Base-by-base conservation (phyloP, 441 rosid species). In the Brassica hybrid region DNA sequence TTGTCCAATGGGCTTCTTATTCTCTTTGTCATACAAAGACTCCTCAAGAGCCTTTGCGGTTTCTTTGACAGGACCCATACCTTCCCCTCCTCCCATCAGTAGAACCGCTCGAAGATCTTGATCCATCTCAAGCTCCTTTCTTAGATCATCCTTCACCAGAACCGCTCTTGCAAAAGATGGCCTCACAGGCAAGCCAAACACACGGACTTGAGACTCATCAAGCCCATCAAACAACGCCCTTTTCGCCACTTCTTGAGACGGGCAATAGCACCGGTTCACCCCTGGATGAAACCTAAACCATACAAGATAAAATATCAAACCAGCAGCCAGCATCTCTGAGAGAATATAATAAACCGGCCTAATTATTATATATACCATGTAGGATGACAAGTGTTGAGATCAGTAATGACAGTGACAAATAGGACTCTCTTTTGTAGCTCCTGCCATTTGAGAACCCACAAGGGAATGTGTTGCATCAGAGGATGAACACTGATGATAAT, bases 11-110 rank as follows among this genome's bases (percentile, higher is more conserved):
- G 97, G 94, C 73, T 84, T 85, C 65, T 71, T 75, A 13, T 65
- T 80, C 58, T 84, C 87, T 60, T 67, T 82, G 73, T 94, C 86
- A 56, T 82, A 84, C 71, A 96, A 85, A 0, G 90, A 84, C 71
- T 86, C 86, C 36, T 87, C 95, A 8, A 96, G 88, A 63, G 96
- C 93, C 34, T 70, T 71, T 0, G 99, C 97, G 10, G 98, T 96
- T 92, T 89, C 86, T 91, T 85, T 83, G 27, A 96, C 97, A 17
- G 99, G 99, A 8, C 99, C 99, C 99, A 96, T 94, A 48, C 99
- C 99, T 84, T 96, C 99, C 32, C 94, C 97, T 59, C 99, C 99
- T 78, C 99, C 99, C 98, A 96, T 96, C 65, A 96, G 85, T 84
- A 96, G 70, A 69, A 96, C 98, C 7, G 98, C 97, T 60, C 92